phyloP scores from a whole-genome alignment of 1,139 yeast species.

The Spathaspora sp. region DNA sequence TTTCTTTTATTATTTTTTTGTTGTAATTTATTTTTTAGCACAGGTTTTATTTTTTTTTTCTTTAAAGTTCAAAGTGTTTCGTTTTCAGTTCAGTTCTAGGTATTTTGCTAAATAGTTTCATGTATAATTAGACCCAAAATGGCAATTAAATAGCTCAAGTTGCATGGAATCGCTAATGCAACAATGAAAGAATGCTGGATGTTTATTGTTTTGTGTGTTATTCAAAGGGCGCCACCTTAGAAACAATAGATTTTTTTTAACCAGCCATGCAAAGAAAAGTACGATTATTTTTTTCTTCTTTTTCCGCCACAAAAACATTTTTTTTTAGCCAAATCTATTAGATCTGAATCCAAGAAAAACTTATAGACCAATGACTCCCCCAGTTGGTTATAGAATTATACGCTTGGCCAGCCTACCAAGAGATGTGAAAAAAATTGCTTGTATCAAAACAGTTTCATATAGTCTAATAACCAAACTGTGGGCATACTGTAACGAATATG shows the following conservation, averaged over 20 bases:
- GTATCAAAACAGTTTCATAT: neutral
- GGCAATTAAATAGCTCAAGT: neutral
- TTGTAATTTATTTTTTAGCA: neutral
- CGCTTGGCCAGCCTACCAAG: too few relatives aligned
- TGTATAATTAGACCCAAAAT: neutral
- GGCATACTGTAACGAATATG: neutral
- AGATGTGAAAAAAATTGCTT: neutral
- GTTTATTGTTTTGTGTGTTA: neutral
- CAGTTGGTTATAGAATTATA: too few relatives aligned
- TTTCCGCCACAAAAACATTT: neutral
- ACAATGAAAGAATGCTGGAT: neutral
- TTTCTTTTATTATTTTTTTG: neutral
- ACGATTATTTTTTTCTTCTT: neutral
- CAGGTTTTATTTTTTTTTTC: neutral
- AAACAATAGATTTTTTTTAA: neutral
- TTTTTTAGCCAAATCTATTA: neutral
- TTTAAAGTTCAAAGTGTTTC: neutral
- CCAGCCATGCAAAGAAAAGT: constrained; percentile 1
- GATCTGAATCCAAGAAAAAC: neutral
- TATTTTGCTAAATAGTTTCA: neutral
- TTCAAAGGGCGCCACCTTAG: neutral
- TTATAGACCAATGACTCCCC: neutral
- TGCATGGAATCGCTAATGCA: neutral
- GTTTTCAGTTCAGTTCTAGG: neutral
- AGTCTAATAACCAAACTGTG: too few relatives aligned